Evolutionary conservation across 768 basidiomycete species (phyloP).

Genomic region (Rhizopogon vulgaris): DNA sequence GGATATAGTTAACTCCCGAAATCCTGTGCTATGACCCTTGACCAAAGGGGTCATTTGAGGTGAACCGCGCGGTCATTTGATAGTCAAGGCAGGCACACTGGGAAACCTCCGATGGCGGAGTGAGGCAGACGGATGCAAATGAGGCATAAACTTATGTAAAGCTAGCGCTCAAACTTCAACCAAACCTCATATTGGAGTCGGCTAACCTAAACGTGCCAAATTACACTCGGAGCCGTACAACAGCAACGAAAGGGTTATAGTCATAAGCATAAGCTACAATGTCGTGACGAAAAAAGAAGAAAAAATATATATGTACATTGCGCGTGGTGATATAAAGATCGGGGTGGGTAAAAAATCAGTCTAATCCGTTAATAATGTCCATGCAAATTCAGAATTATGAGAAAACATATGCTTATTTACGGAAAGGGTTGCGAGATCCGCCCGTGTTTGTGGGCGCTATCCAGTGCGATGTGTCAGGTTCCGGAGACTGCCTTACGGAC

Average conservation of each 20-base stretch:
- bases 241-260: slow-evolving; percentile 4
- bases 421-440: slow-evolving; percentile 50
- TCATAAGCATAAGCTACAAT: slow-evolving; percentile 4
- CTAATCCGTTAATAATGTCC: slow-evolving; percentile 17
- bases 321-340: slow-evolving; percentile 5
- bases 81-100: slow-evolving; percentile 4
- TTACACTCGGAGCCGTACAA: slow-evolving; percentile 17
- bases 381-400: slow-evolving; percentile 10
- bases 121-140: not conserved
- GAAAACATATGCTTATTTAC: slow-evolving; percentile 26
- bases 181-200: not conserved
- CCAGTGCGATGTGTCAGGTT: slow-evolving; percentile 35
- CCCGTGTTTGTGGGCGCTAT: slow-evolving; percentile 38
- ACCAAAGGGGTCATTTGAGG: slow-evolving; percentile 3
- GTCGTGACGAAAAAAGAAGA: slow-evolving; percentile 9
- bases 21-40: slow-evolving; percentile 1
- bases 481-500: slow-evolving; percentile 34
- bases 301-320: slow-evolving; percentile 5
- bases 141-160: slow-evolving; percentile 1
- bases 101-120: slow-evolving; percentile 1
- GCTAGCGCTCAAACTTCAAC: not conserved
- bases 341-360: slow-evolving; percentile 9
- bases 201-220: slow-evolving; percentile 12
- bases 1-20: slow-evolving; percentile 6
- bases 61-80: slow-evolving; percentile 24